These are phyloP conservation scores for Neoarthrinium moseri DNA, from an alignment of 2,329 filamentous ascomycete species.

Conservation along the genomic window DNA sequence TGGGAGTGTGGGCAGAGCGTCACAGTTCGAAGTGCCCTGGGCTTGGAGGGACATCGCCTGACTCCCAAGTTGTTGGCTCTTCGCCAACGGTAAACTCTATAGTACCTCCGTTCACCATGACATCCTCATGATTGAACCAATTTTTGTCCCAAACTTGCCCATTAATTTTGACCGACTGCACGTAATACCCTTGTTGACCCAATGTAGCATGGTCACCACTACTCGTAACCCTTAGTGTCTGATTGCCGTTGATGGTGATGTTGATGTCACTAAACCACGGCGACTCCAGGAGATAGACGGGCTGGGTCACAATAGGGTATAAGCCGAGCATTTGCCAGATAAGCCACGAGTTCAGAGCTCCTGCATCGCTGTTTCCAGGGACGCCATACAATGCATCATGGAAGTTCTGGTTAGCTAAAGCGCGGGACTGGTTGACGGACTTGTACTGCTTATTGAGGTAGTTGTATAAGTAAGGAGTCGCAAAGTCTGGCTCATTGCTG, in stretches of 20 bases:
- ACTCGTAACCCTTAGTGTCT: slow-evolving; percentile 4
- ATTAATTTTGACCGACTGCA: slow-evolving; percentile 3
- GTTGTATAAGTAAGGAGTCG: slow-evolving; percentile 52
- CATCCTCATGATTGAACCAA: slow-evolving; percentile 8
- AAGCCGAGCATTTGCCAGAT: slow-evolving; percentile 49
- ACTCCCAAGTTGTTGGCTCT: slow-evolving; percentile 7
- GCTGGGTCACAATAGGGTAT: slow-evolving; percentile 46
- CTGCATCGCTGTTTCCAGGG: slow-evolving; percentile 44
- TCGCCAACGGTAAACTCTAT: slow-evolving; percentile 8
- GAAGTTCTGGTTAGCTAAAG: slow-evolving; percentile 39
- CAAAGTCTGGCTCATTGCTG: slow-evolving; percentile 24
- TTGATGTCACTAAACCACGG: slow-evolving; percentile 37
- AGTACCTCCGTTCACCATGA: slow-evolving; percentile 9
- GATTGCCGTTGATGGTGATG: slow-evolving; percentile 5
- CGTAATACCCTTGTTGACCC: slow-evolving; percentile 2
- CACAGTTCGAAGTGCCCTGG: slow-evolving; percentile 9
- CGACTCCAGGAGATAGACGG: slow-evolving; percentile 42
- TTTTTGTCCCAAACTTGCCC: slow-evolving; percentile 2
- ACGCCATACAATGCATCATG: slow-evolving; percentile 35
- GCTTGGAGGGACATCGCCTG: slow-evolving; percentile 8
- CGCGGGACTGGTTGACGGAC: slow-evolving; percentile 30
- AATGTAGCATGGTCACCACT: neutral
- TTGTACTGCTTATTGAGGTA: slow-evolving; percentile 39
- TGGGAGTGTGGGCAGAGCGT: too few relatives aligned
- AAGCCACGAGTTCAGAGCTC: slow-evolving; percentile 48